Base-by-base conservation (phyloP, 345 rosid species). In the Ceriops tagal region DNA sequence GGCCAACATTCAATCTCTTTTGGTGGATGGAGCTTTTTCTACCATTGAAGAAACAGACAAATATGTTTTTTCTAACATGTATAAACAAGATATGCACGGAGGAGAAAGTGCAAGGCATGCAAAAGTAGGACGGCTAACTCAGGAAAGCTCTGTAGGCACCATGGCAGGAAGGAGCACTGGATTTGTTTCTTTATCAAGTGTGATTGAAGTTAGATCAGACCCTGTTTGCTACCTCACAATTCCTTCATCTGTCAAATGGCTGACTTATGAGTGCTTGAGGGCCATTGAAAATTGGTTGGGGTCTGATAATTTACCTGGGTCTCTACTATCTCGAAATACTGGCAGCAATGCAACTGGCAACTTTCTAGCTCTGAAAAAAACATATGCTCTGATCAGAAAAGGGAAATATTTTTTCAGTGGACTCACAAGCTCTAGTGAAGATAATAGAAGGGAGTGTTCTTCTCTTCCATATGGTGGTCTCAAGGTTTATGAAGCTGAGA, bases 11-110 rank as follows among this genome's bases (percentile, higher is more conserved):
- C 89, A 91, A 78, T 78, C 85, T 69, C 88, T 87, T 76, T 68
- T 91, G 85, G 92, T 93, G 46, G 88, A 81, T 68, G 96, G 96
- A 71, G 86, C 89, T 34, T 92, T 85, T 83, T 85, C 90, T 82
- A 71, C 49, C 53, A 30, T 56, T 66, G 85, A 83, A 66, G 91
- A 76, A 78, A 66, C 60, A 56, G 81, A 71, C 67, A 73, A 70
- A 74, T 75, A 78, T 62, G 53, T 65, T 75, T 57, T 66, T 67
- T 53, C 68, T 56, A 69, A 72, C 71, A 57, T 32, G 3, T 66
- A 64, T 72, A 78, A 78, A 73, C 71, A 71, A 65, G 77, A 79
- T 61, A 77, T 65, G 62, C 86, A 79, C 71, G 89, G 84, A 73
- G 80, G 78, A 73, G 92, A 88, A 66, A 72, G 85, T 69, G 57